Conservation (phyloP, 805 yeast genomes). For the Suhomyces emberorum region DNA sequence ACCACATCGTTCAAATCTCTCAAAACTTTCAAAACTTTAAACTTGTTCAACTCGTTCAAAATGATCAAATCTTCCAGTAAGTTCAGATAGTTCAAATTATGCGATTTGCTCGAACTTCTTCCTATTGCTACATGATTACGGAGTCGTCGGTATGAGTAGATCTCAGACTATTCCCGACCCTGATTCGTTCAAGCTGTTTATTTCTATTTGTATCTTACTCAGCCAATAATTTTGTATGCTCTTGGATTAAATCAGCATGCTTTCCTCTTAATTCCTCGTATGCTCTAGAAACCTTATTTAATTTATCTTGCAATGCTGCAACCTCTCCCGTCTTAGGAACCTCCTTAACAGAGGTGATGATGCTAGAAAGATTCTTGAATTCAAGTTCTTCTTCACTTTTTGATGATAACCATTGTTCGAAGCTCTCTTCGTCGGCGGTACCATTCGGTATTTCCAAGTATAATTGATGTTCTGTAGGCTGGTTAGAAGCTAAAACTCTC, state of each 20-base stretch:
- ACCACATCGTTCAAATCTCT: too few relatives aligned
- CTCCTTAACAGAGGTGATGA: conserved; percentile 37
- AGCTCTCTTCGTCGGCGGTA: conserved; percentile 23
- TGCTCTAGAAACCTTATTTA: conserved; percentile 52
- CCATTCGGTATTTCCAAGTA: conserved; percentile 32
- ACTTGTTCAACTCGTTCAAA: background rate
- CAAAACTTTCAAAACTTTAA: background rate
- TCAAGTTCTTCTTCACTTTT: conserved; percentile 51
- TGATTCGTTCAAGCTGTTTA: background rate
- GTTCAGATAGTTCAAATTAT: too few relatives aligned
- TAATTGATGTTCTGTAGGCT: conserved; percentile 42
- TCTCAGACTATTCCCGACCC: too few relatives aligned
- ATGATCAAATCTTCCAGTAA: too few relatives aligned
- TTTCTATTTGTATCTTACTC: conserved; percentile 13
- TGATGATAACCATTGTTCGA: conserved; percentile 47
- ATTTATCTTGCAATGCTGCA: conserved; percentile 41
- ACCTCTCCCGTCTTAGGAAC: conserved; percentile 20
- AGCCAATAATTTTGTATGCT: conserved; percentile 39
- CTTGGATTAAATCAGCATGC: conserved; percentile 56
- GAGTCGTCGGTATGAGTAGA: too few relatives aligned
- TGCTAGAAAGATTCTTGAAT: conserved; percentile 43
- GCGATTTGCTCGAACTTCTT: too few relatives aligned
- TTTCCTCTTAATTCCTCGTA: conserved; percentile 55
- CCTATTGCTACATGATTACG: too few relatives aligned
- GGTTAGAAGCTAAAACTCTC: conserved; percentile 48